Base-by-base conservation (phyloP, 2,329 filamentous ascomycete species). In the Neofusicoccum ribis region DNA sequence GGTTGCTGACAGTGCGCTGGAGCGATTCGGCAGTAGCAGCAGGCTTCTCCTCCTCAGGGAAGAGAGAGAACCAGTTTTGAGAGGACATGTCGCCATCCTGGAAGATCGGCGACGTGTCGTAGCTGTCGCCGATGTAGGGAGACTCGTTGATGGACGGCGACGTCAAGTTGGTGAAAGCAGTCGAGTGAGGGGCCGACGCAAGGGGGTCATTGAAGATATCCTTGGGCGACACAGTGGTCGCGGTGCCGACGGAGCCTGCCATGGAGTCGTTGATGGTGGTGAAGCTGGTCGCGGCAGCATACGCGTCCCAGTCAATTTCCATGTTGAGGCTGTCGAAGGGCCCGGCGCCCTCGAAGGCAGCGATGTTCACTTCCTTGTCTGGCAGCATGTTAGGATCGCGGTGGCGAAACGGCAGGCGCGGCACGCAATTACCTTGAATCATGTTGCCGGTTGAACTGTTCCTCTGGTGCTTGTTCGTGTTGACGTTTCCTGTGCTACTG, bases 121-220 rank as follows among this genome's bases (percentile, higher is more conserved):
- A 92, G 74, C 84, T 85, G 71, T 91, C 89, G 67, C 77, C 77
- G 72, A 89, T 88, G 66, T 88, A 89, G 11, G 92, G 92, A 61
- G 92, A 96, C 72, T 89, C 91, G 74, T 91, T 83, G n/a, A 90
- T 91, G 69, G 81, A 80, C 50, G 93, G 93, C 67, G 93, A 95
- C 65, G 92, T 96, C 78, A 97, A 75, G 68, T 92, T 88, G 41
- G 93, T 96, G 74, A 95, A 88, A 39, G 91, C 88, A 52, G 89
- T 85, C 2, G 93, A 96, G 73, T 91, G 91, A 36, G 93, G 93
- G 43, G 92, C 88, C 68, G 92, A 96, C 74, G 87, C 83, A 73
- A 88, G 87, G 66, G 85, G 83, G 72, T 91, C 87, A 70, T 88
- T 86, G 71, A 93, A 83, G 69, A 96, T 83, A 73, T 97, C 92